phyloP scores from a whole-genome alignment of 805 yeast genomes.

The Starmerella stellata region DNA sequence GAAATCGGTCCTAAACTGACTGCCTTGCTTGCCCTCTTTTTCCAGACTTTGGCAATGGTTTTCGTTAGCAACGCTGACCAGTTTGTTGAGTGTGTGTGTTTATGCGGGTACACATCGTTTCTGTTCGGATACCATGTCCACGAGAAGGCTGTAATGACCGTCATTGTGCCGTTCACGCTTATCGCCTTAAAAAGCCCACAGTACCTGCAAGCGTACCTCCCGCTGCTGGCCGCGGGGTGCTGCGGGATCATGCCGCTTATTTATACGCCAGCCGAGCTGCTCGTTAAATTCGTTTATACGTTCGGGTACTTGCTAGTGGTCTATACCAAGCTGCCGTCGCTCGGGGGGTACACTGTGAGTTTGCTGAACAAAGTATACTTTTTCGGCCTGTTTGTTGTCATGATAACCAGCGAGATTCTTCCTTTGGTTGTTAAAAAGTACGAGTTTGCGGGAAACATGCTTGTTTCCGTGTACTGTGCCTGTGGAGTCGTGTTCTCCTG shows the following conservation, averaged over 20 bases:
- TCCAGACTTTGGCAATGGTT: slow-evolving; percentile 58
- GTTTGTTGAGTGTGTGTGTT: slow-evolving; percentile 65
- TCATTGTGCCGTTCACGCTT: slow-evolving; percentile 75
- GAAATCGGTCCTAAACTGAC: slow-evolving; percentile 62
- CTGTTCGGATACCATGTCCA: slow-evolving; percentile 98
- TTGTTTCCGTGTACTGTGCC: slow-evolving; percentile 69
- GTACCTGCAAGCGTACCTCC: slow-evolving; percentile 49
- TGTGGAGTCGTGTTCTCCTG: slow-evolving; percentile 72
- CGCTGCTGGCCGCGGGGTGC: slow-evolving; percentile 62
- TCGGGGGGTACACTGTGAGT: slow-evolving; percentile 43
- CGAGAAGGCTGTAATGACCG: slow-evolving; percentile 85
- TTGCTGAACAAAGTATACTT: slow-evolving; percentile 50
- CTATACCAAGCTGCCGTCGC: slow-evolving; percentile 39
- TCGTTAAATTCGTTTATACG: slow-evolving; percentile 59
- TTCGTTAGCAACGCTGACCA: slow-evolving; percentile 20
- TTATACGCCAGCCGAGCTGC: slow-evolving; percentile 60
- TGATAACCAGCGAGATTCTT: slow-evolving; percentile 39
- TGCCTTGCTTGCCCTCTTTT: slow-evolving; percentile 62
- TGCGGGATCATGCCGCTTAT: slow-evolving; percentile 77
- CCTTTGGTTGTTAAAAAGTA: slow-evolving; percentile 36
- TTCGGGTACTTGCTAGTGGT: slow-evolving; percentile 71
- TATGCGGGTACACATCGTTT: slow-evolving; percentile 82
- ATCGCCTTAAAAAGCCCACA: slow-evolving; percentile 54
- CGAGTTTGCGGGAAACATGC: slow-evolving; percentile 65
- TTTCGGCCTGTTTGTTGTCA: slow-evolving; percentile 48